Evolutionary conservation across 768 basidiomycete species (phyloP).

Genomic region (Suillus americanus): DNA sequence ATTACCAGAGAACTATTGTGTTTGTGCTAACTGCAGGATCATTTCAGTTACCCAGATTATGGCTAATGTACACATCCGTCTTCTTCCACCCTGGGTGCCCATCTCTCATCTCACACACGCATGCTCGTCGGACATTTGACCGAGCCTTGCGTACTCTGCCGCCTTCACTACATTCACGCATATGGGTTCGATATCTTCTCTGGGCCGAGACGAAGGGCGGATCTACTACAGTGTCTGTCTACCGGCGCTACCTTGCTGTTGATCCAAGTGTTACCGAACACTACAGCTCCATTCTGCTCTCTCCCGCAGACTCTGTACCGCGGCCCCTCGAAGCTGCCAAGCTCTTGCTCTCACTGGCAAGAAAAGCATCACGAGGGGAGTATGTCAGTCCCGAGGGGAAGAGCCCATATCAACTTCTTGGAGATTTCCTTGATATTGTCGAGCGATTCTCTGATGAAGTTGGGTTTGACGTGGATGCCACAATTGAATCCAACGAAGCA

Average conservation of each 20-base stretch:
- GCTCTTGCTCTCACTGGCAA: slow-evolving; percentile 77
- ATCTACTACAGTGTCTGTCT: slow-evolving; percentile 73
- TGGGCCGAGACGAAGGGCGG: slow-evolving; percentile 90
- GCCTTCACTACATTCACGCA: slow-evolving; percentile 85
- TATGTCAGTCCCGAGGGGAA: slow-evolving; percentile 91
- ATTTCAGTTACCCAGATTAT: slow-evolving; percentile 82
- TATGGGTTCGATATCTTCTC: slow-evolving; percentile 91
- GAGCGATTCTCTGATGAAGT: slow-evolving; percentile 92
- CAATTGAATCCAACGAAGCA: slow-evolving; percentile 53
- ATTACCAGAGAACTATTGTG: not conserved
- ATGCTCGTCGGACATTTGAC: slow-evolving; percentile 93
- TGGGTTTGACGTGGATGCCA: slow-evolving; percentile 82
- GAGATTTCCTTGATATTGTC: slow-evolving; percentile 89
- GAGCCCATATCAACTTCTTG: slow-evolving; percentile 91
- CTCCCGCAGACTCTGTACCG: slow-evolving; percentile 54
- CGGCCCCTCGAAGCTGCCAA: slow-evolving; percentile 94
- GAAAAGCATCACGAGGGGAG: slow-evolving; percentile 79
- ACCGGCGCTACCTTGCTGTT: slow-evolving; percentile 84
- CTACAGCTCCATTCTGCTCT: slow-evolving; percentile 68
- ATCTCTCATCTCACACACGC: slow-evolving; percentile 77
- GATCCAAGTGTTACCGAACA: slow-evolving; percentile 82
- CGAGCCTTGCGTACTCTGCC: slow-evolving; percentile 91
- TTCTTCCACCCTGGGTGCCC: slow-evolving; percentile 92
- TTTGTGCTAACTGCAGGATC: slow-evolving; percentile 8
- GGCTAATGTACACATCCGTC: slow-evolving; percentile 90